phyloP scores from a whole-genome alignment of 352 stramenopile species.

The Phytophthora niederhauseri region DNA sequence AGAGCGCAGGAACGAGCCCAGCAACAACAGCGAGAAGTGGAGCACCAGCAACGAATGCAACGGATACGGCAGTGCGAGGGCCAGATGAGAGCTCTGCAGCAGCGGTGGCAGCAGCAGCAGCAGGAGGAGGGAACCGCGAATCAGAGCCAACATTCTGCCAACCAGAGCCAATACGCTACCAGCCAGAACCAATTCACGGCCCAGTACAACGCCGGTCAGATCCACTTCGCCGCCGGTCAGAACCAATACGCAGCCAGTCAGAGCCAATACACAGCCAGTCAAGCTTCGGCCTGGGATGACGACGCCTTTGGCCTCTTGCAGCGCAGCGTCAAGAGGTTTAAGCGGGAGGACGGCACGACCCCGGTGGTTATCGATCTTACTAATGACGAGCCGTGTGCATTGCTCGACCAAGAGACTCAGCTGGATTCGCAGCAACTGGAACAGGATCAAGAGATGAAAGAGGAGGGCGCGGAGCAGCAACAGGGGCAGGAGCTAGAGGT shows the following conservation, averaged over 20 bases:
- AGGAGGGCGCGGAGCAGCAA: background rate
- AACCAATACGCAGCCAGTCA: background rate
- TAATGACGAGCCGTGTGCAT: background rate
- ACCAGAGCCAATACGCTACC: background rate
- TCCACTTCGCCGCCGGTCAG: too few species aligned
- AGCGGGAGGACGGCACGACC: conserved; percentile 28
- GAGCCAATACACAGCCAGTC: background rate
- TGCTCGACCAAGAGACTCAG: background rate
- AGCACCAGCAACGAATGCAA: background rate
- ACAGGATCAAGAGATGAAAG: background rate
- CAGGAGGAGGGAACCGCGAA: background rate
- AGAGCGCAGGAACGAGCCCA: background rate
- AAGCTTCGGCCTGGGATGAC: conserved; percentile 27
- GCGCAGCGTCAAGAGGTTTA: conserved; percentile 43
- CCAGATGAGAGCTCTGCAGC: background rate
- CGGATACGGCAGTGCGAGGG: background rate
- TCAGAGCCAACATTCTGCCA: background rate
- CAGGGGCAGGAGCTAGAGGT: conserved; percentile 13
- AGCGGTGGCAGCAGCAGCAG: background rate
- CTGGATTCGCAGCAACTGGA: background rate
- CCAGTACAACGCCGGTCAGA: too few species aligned
- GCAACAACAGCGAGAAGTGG: background rate
- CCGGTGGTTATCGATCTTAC: conserved; percentile 1
- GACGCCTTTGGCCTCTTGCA: conserved; percentile 33
- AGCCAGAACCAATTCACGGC: background rate